A percentile compares a stretch with the other conserved stretches of the same genome.
These are phyloP conservation scores for Colletotrichum sp. DNA, from an alignment of 2,329 filamentous ascomycete species.

Conservation along the genomic window DNA sequence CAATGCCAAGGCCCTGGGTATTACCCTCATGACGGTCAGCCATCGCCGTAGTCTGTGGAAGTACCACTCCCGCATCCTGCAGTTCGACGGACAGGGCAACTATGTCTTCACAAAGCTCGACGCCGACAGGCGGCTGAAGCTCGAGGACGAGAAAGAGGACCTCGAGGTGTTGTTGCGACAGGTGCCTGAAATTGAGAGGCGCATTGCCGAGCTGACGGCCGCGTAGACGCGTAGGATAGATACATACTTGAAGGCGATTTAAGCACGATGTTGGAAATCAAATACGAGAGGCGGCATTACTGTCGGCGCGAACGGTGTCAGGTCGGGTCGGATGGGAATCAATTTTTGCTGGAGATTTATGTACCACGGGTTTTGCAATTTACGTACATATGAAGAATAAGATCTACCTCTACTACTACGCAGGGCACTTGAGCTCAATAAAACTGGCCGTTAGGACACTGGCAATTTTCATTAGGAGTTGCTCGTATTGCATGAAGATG, in stretches of 20 bases:
- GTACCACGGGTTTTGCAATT: not conserved
- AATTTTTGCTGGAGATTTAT: not conserved
- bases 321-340: not conserved
- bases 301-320: not conserved
- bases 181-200: slow-evolving; percentile 85
- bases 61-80: slow-evolving; percentile 92
- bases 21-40: slow-evolving; percentile 96
- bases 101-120: slow-evolving; percentile 91
- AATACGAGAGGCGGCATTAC: not conserved
- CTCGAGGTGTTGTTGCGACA: slow-evolving; percentile 84
- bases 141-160: slow-evolving; percentile 98
- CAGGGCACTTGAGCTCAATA: not conserved
- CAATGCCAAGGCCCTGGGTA: slow-evolving; percentile 86
- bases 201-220: slow-evolving; percentile 78
- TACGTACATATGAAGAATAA: not conserved
- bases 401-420: not conserved
- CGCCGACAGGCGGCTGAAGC: slow-evolving; percentile 79
- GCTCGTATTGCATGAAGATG: not conserved
- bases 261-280: not conserved
- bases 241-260: not conserved
- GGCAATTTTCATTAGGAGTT: fast-evolving
- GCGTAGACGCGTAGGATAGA: slow-evolving; percentile 12
- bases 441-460: not conserved
- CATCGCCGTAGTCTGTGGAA: slow-evolving; percentile 94
- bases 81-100: slow-evolving; percentile 94